Base-by-base conservation (phyloP, 495 filamentous ascomycete genomes). In the Podospora conica region DNA sequence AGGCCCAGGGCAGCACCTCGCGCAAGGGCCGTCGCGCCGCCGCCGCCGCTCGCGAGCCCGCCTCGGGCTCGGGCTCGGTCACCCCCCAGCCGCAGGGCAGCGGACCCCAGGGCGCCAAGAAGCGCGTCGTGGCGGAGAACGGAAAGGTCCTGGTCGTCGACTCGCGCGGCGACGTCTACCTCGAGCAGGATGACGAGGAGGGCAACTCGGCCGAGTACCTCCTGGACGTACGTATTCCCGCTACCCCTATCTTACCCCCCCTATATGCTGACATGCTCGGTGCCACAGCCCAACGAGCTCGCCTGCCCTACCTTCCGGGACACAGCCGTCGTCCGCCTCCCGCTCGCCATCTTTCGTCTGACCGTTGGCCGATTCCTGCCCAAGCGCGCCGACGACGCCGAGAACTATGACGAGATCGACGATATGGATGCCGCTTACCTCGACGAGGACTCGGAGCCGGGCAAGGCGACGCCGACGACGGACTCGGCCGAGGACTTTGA, bases 141-240 rank as follows among this genome's bases (percentile, higher is more conserved):
- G 95, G 95, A 54, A 98, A 98, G 79, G 83, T 95, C 0, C 76
- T 98, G 53, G 89, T 98, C 66, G 95, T 98, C 8, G 95, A 98
- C 77, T 90, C 90, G 0, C 79, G 87, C 20, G 95, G 95, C 8
- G 92, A 96, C 73, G 95, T 98, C 24, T 98, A 89, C 76, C 80
- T 98, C 15, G 92, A 97, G 72, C 91, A 96, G 67, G 87, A 90
- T 69, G 89, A 89, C 28, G 92, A 94, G 71, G 90, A 97, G 8
- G 96, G 95, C 40, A 85, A 91, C 25, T 84, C 82, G 12, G 84
- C 88, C 60, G 93, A 98, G 73, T 96, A 86, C 73, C 76, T 96
- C 69, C 85, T 98, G 60, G 93, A 98, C 72, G 84, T 90, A 76
- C 77, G 87, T 82, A 58, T 9, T 20, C 48, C 53, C 18, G 23